A percentile compares a stretch with the other conserved stretches of the same genome.
These are phyloP conservation scores for Saturnispora dispora DNA, from an alignment of 805 yeast genomes.

Conservation along the genomic window DNA sequence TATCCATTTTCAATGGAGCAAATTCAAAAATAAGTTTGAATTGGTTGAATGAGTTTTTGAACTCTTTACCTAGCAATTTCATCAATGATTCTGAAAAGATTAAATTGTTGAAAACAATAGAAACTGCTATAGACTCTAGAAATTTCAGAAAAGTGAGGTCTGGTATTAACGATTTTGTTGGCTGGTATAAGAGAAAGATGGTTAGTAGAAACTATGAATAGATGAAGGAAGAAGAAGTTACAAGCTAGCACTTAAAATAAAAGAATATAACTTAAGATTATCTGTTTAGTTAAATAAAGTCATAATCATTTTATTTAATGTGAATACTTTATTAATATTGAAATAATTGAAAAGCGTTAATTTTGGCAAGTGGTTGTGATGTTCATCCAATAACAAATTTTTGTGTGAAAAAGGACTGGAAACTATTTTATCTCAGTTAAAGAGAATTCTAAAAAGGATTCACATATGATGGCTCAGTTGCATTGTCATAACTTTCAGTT, in stretches of 20 bases:
- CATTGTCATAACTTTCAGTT: no score
- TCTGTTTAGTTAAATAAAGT: background rate
- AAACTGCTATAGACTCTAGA: constrained; percentile 52
- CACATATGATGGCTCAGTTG: no score
- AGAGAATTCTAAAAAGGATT: no score
- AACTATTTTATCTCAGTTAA: no score
- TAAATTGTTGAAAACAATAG: constrained; percentile 49
- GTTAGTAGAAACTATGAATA: constrained; percentile 27
- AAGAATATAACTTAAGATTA: background rate
- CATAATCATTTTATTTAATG: background rate
- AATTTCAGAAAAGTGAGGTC: constrained; percentile 68
- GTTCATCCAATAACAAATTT: no score
- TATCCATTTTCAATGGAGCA: constrained; percentile 36
- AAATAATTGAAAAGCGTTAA: background rate
- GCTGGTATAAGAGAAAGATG: constrained; percentile 76
- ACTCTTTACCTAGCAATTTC: constrained; percentile 48
- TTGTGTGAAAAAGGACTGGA: no score
- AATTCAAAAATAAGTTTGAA: constrained; percentile 31
- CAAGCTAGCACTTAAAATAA: background rate
- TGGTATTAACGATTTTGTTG: constrained; percentile 66
- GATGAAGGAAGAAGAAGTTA: background rate
- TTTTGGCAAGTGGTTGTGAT: no score
- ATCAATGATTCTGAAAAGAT: constrained; percentile 61
- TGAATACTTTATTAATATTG: background rate
- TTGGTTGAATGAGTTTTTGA: constrained; percentile 57